Conservation (phyloP, 345 rosid genomes). For the Acer negundo region DNA sequence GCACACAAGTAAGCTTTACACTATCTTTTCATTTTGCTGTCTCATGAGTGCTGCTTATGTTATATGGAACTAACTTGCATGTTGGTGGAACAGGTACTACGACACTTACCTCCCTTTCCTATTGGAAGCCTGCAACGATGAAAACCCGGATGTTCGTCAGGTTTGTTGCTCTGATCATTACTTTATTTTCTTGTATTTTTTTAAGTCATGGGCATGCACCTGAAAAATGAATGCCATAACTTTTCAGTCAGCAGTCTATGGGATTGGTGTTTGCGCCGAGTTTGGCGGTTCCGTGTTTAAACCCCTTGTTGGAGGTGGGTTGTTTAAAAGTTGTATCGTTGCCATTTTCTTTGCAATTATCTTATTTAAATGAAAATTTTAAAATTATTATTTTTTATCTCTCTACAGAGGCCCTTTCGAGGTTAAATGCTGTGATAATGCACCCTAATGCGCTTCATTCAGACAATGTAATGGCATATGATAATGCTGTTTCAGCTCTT, state of each 20-base stretch:
- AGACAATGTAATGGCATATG: constrained; percentile 70
- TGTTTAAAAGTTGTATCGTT: background rate
- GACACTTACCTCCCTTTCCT: constrained; percentile 68
- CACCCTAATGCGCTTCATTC: constrained; percentile 56
- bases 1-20: constrained; percentile 51
- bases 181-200: constrained; percentile 2
- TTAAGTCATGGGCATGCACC: constrained; percentile 6
- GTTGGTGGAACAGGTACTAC: constrained; percentile 49
- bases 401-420: constrained; percentile 61
- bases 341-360: background rate
- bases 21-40: background rate
- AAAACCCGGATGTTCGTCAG: constrained; percentile 67
- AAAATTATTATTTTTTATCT: background rate
- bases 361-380: background rate
- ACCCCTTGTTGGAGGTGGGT: constrained; percentile 62
- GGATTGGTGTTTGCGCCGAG: constrained; percentile 73
- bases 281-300: constrained; percentile 65
- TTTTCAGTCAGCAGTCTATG: constrained; percentile 73
- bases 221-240: background rate
- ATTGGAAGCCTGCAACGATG: constrained; percentile 69
- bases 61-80: background rate
- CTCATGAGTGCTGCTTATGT: background rate
- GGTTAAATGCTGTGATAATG: constrained; percentile 52
- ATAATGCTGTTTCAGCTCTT: constrained; percentile 78
- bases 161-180: constrained; percentile 32